Percentiles rank a stretch among this genome's conserved stretches.
phyloP scores from a whole-genome alignment of 441 rosid species.

The Gossypium schwendimanii region DNA sequence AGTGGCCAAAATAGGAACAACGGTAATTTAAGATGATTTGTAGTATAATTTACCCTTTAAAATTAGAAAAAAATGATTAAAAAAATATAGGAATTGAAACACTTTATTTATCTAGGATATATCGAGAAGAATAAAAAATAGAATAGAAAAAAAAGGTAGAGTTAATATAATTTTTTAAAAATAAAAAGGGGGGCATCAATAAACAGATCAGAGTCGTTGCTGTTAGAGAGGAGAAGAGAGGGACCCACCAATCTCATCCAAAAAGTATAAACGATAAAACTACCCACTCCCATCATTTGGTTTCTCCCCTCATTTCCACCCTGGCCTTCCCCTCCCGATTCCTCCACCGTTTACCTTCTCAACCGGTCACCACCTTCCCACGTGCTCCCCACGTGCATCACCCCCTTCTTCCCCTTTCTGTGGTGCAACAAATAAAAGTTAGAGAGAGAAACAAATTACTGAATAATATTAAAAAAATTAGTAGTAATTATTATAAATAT shows the following conservation, averaged over 20 bases:
- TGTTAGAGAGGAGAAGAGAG: conserved; percentile 7
- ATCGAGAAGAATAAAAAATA: too few species aligned
- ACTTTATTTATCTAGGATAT: too few species aligned
- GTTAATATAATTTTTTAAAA: too few species aligned
- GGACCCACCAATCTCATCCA: conserved; percentile 24
- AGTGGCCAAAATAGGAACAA: too few species aligned
- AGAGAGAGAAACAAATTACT: conserved; percentile 18
- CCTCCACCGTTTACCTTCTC: conserved; percentile 34
- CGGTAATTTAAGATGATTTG: too few species aligned
- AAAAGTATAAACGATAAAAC: conserved; percentile 37
- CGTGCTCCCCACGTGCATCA: conserved; percentile 19
- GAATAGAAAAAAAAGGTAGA: too few species aligned
- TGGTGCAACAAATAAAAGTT: conserved; percentile 70
- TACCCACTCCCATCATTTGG: conserved; percentile 44
- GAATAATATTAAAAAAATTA: neutral
- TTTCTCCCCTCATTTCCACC: conserved; percentile 36
- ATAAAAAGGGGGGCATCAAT: neutral
- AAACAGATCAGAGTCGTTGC: conserved; percentile 13
- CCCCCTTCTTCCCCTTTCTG: conserved; percentile 23
- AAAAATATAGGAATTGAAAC: too few species aligned
- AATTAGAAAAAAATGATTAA: too few species aligned
- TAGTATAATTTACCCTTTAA: too few species aligned
- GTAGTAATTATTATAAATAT: neutral
- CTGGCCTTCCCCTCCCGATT: conserved; percentile 48
- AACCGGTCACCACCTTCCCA: conserved; percentile 2